Base-by-base conservation (phyloP, 2,329 filamentous ascomycete genomes). In the Teratosphaeria nubilosa region DNA sequence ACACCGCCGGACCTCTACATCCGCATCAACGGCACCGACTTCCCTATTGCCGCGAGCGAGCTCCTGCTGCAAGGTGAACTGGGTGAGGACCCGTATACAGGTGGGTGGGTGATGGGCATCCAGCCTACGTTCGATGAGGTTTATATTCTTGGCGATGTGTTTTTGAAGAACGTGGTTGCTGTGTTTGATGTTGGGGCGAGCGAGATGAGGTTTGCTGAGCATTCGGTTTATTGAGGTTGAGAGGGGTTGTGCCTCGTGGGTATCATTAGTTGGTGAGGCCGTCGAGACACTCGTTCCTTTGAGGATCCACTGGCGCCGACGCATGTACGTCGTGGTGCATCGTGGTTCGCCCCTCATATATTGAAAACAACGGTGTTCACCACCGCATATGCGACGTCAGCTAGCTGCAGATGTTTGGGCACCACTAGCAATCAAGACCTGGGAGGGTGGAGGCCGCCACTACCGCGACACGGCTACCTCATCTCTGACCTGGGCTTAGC, bases 91-190 rank as follows among this genome's bases (percentile, higher is more conserved):
- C 31, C 58, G 0, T 51, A 51, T 1, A 59, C 56, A 3, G 63
- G 53, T 34, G 59, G 55, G 11, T 72, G 70, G 45, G 59, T 70
- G 14, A 51, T 60, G 11, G 69, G 62, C 16, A 60, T 71, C 27
- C 55, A 66, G 20, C 59, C 65, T 55, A 25, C 14, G 20, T 64
- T 58, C 22, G 66, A 63, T 10, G 66, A 62, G 20, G 45, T 67
- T 10, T 69, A 66, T 27, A 71, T 77, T 24, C 59, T 78, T 51
- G 77, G 77, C 0, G 74, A 74, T 56, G 63, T 69, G 1, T 78
- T 78, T 56, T 63, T 76, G 59, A 76, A 75, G 65, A 78, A 77
- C 57, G 77, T 78, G 1, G 70, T 80, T 3, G 68, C 74, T 5
- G 75, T 78, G 1, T 78, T 75, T 65, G 77, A 79, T 66, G 70